A percentile compares a stretch with the other conserved stretches of the same genome.
These are phyloP conservation scores for Cinchona pubescens DNA, from an alignment of 257 asterid species.

Conservation along the genomic window DNA sequence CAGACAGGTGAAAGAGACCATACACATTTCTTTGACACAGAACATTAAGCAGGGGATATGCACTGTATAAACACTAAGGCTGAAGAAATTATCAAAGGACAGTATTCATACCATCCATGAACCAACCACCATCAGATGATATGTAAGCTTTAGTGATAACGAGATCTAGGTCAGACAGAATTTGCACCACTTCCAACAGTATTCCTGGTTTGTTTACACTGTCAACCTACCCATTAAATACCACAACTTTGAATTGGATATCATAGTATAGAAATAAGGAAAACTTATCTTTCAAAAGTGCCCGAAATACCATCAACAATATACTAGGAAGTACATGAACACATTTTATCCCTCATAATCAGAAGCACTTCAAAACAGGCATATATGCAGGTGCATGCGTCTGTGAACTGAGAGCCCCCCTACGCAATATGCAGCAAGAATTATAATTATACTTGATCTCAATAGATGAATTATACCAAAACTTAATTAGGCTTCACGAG, in stretches of 20 bases:
- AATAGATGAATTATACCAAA: not conserved
- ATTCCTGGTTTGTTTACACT: constrained; percentile 98
- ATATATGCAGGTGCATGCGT: not conserved
- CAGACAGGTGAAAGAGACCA: not conserved
- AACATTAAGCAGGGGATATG: not conserved
- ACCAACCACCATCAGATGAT: constrained; percentile 98
- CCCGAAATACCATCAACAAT: not conserved
- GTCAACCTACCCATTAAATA: constrained; percentile 59
- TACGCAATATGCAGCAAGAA: not conserved
- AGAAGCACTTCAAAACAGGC: not conserved
- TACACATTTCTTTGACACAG: not conserved
- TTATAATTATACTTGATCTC: not conserved
- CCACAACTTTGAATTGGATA: constrained; percentile 15
- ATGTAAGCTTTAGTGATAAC: constrained; percentile 90
- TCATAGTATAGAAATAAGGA: constrained; percentile 2
- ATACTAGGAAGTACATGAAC: not conserved
- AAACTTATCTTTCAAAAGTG: not conserved
- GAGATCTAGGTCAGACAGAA: constrained; percentile 90
- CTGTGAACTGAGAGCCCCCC: not conserved
- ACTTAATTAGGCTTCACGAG: not conserved
- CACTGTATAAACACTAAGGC: not conserved
- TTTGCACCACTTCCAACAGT: constrained; percentile 95
- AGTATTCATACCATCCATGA: constrained; percentile 82
- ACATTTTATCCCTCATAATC: not conserved
- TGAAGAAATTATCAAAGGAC: constrained; percentile 14